Base-by-base conservation (phyloP, 179 eudicot species). In the Heliamphora pulchella region DNA sequence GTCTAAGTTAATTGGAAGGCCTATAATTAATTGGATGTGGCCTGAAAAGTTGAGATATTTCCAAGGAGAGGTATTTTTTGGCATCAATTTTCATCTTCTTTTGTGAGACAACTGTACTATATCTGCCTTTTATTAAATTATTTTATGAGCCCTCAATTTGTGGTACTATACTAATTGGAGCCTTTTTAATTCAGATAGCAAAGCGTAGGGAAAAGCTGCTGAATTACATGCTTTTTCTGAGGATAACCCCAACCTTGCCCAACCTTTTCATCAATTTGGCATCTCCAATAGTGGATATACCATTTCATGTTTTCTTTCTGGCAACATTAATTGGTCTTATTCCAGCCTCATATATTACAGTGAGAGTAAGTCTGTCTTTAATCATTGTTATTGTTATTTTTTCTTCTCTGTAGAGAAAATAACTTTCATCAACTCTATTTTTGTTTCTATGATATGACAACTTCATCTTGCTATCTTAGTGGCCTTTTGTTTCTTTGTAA, bases 221-320 rank as follows among this genome's bases (percentile, higher is more conserved):
- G 85, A 96, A 96, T 82, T 96, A 96, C 88, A 96, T 96, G 99
- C 98, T 96, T 80, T 96, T 96, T 83, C 70, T 96, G 87, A 89
- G 99, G 84, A 90, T 96, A 63, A 96, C 99, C 65, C 99, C 98
- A 76, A 90, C 99, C 18, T 87, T 96, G 83, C 99, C 99, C 58
- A 96, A 96, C 82, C 94, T 96, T 78, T 96, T 96, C 76, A 96
- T 96, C 89, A 96, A 96, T 86, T 83, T 96, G 93, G 99, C 99
- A 63, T 96, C 99, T 55, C 99, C 99, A 8, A 92, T 96, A n/a
- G 97, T 96, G 83, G 99, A 96, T 86, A 92, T 96, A 84, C 99
- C 98, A 10, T 96, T 91, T 78, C 99, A 93, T 82, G 83, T 93
- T 65, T 96, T 96, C 90, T 94, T 96, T 80, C 80, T 90, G 77